Percentiles rank a stretch among this genome's conserved stretches.
These are phyloP conservation scores for Mallotus nudiflorus DNA, from an alignment of 345 rosid genomes.

Conservation along the genomic window DNA sequence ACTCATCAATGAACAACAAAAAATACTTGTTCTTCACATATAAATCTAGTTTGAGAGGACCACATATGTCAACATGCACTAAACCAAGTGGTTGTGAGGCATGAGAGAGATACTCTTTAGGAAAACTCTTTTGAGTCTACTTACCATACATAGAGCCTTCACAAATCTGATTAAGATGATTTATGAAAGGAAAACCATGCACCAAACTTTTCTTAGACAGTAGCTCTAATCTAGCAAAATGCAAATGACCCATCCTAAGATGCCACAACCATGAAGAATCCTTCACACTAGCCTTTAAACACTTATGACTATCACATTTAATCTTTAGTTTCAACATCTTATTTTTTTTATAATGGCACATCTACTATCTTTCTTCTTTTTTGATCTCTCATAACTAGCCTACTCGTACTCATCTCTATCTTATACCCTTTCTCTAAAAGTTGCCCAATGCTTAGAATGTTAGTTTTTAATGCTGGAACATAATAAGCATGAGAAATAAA, in stretches of 20 bases:
- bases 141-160: conserved; percentile 6
- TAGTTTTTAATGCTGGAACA: background rate
- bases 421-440: background rate
- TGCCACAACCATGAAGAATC: conserved; percentile 7
- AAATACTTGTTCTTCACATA: background rate
- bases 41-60: background rate
- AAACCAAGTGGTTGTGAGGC: background rate
- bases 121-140: background rate
- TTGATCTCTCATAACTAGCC: conserved; percentile 1
- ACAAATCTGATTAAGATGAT: background rate
- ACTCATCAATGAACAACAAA: background rate
- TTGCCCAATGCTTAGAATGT: background rate
- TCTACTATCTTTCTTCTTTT: background rate
- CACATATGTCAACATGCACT: background rate
- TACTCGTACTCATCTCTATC: background rate
- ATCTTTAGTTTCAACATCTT: background rate
- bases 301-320: background rate
- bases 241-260: conserved; percentile 4
- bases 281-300: background rate
- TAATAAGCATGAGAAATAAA: background rate
- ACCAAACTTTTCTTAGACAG: background rate
- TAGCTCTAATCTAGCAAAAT: background rate
- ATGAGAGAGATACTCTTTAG: conserved; percentile 24
- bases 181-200: background rate
- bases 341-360: background rate